These are phyloP conservation scores for Phialemonium atrogriseum DNA, from an alignment of 2,329 filamentous ascomycete genomes.

Conservation along the genomic window DNA sequence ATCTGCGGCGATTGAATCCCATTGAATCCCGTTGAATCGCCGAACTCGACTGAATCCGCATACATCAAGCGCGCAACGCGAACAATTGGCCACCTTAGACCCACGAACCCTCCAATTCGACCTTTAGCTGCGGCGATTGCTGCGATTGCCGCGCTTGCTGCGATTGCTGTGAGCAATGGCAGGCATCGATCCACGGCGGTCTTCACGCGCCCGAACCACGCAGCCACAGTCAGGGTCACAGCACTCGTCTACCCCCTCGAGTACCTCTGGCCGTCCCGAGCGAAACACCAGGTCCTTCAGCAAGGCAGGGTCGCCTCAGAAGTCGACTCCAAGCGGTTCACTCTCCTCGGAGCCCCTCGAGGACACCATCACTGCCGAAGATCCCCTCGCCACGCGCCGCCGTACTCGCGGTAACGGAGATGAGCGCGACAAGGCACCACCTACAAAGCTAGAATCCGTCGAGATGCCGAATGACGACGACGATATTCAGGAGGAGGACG, in stretches of 20 bases:
- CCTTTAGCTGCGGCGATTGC: constrained; percentile 20
- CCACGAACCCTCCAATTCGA: constrained; percentile 20
- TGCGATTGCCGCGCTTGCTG: too few species aligned
- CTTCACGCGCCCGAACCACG: constrained; percentile 77
- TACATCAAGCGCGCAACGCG: too few species aligned
- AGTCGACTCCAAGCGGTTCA: constrained; percentile 66
- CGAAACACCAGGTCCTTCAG: constrained; percentile 63
- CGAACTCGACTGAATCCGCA: too few species aligned
- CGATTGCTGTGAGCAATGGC: constrained; percentile 44
- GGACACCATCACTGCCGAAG: constrained; percentile 50
- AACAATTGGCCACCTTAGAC: too few species aligned
- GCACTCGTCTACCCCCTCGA: constrained; percentile 70
- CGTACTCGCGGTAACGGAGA: constrained; percentile 63
- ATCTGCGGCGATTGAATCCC: too few species aligned
- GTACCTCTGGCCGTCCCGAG: constrained; percentile 68
- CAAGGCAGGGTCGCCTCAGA: constrained; percentile 65
- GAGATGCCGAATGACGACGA: constrained; percentile 56
- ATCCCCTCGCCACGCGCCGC: constrained; percentile 63
- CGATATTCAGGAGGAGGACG: constrained; percentile 77
- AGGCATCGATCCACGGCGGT: constrained; percentile 69
- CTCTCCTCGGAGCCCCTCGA: constrained; percentile 62
- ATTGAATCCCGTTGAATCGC: too few species aligned
- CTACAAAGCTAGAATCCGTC: constrained; percentile 30
- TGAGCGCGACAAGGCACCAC: constrained; percentile 40
- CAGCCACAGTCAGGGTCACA: constrained; percentile 70